Evolutionary conservation across 805 yeast genomes (phyloP), one percentile per base, ranked within the genome.

Genomic region (Myxozyma nipponensis): DNA sequence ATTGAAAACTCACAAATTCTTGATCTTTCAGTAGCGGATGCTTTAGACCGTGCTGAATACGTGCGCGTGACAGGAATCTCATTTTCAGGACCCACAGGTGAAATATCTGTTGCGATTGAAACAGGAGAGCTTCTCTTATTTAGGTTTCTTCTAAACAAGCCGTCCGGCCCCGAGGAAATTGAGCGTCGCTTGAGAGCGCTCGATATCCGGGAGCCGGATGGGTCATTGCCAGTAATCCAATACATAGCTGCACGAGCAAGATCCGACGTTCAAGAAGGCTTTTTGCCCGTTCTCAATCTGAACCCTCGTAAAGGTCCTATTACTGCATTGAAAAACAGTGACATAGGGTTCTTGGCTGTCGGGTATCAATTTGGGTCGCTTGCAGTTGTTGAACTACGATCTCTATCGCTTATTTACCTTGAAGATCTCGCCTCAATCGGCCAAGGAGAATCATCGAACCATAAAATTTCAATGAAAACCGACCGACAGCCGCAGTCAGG

Each of bases 331-430:
- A 74, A 77, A 47, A 77, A 85, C 65, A 82, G 90, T 53, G 77
- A 83, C 56, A 73, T 88, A 43, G 96, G 96, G 0, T 90, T 93
- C 69, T 86, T 84, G 6, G 93, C 85, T 0, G 72, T 86, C 38
- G 95, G 86, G 0, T 88, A 84, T 65, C 76, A 76, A 41, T 76
- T 82, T 13, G 97, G 98, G n/a, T 74, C 79, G 32, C 54, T 91
- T 17, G 68, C 83, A 1, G 81, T 91, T 0, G 70, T 90, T 51
- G 97, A 91, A 68, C 73, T 86, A 48, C 74, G 96, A 51, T 43
- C 52, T 1, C 80, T 79, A 26, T 74, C 75, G 0, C 67, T 77
- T 15, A 78, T 79, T n/a, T 70, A 69, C 57, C 26, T 52, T 22
- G 52, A 46, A 32, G 39, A 44, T 32, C 19, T 57, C 15, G 42